Evolutionary conservation across 75 land plant genomes (phyloP).

Genomic region (Larix kaempferi): DNA sequence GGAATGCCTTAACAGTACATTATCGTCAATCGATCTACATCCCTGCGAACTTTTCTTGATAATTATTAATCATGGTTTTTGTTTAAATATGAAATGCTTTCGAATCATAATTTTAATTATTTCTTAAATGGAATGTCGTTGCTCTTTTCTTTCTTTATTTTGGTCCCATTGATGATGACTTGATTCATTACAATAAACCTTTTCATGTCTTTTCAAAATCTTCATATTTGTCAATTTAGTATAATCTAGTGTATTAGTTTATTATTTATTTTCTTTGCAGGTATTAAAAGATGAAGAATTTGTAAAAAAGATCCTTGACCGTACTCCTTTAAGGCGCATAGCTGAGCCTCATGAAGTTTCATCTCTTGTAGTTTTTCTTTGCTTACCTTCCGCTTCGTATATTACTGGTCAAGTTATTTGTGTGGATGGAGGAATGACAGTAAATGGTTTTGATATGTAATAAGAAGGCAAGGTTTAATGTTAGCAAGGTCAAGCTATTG

Average conservation of each 20-base stretch:
- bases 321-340: conserved; percentile 54
- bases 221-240: not conserved
- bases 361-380: conserved; percentile 52
- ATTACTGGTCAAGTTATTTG: conserved; percentile 49
- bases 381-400: conserved; percentile 55
- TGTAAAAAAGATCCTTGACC: conserved; percentile 11
- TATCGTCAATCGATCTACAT: too few species aligned
- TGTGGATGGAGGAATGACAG: conserved; percentile 61
- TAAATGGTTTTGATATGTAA: conserved; percentile 30
- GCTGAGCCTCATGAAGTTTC: conserved; percentile 62
- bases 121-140: not conserved
- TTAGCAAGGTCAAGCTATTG: too few species aligned
- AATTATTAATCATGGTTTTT: too few species aligned
- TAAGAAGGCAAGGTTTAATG: too few species aligned
- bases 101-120: not conserved
- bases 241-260: not conserved
- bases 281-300: conserved; percentile 34
- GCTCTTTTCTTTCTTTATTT: not conserved
- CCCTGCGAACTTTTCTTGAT: too few species aligned
- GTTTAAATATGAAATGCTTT: not conserved
- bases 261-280: conserved; percentile 28
- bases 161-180: too few species aligned
- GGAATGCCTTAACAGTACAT: too few species aligned
- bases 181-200: not conserved
- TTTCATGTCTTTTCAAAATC: conserved; percentile 3